These are phyloP conservation scores for Talaromyces marneffei DNA, from an alignment of 2,329 filamentous ascomycete species.

Conservation along the genomic window DNA sequence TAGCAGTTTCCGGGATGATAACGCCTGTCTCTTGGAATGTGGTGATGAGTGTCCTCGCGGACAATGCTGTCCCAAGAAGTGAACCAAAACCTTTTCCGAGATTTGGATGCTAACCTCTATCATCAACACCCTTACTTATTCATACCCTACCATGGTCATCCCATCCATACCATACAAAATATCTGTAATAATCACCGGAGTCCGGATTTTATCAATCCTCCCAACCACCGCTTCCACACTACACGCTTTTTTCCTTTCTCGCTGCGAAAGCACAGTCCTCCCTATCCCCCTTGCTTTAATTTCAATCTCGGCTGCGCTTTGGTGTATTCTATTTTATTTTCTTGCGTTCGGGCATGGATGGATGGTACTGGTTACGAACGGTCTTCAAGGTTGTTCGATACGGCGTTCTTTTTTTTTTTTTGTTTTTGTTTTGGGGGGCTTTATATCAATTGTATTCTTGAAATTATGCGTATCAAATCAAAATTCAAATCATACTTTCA, in stretches of 20 bases:
- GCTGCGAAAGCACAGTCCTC: background rate
- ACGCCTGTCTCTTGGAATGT: constrained; percentile 44
- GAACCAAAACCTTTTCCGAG: background rate
- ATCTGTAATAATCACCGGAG: background rate
- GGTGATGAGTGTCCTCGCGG: constrained; percentile 40
- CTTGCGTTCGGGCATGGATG: background rate
- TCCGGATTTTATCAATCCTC: background rate
- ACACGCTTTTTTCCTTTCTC: too few species aligned
- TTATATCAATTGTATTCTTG: background rate
- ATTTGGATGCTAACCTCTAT: background rate
- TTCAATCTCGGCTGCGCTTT: too few species aligned
- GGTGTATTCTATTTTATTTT: background rate
- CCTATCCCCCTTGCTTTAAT: background rate
- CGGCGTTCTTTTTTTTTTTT: too few species aligned
- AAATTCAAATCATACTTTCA: too few species aligned
- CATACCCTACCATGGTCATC: background rate
- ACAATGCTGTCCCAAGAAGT: constrained; percentile 39
- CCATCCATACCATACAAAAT: background rate
- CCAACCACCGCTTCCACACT: background rate
- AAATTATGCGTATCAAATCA: background rate
- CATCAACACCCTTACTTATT: background rate
- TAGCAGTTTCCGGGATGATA: constrained; percentile 33
- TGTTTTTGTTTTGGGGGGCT: too few species aligned
- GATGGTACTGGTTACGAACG: background rate
- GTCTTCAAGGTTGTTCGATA: background rate